Conservation (phyloP, 2,329 filamentous ascomycete genomes). For the Hypoxylon sp. region DNA sequence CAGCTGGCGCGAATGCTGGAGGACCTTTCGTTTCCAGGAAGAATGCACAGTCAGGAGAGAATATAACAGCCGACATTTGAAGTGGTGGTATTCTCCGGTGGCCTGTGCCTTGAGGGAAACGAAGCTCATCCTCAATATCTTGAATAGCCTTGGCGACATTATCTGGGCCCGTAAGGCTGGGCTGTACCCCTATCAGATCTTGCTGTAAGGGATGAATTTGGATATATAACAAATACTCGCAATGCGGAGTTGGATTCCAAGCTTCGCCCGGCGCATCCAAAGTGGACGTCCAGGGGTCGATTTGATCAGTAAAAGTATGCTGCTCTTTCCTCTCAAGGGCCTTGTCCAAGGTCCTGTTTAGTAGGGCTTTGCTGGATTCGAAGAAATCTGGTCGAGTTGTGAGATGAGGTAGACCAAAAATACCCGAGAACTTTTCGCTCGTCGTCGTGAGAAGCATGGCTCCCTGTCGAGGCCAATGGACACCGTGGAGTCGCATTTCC, state of each 20-base stretch:
- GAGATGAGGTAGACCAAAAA: conserved; percentile 91
- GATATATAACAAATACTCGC: conserved; percentile 89
- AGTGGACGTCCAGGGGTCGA: conserved; percentile 83
- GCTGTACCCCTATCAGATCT: conserved; percentile 54
- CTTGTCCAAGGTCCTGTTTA: conserved; percentile 80
- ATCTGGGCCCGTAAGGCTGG: conserved; percentile 54
- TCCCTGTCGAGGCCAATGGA: conserved; percentile 88
- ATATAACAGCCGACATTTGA: conserved; percentile 74
- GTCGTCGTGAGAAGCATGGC: conserved; percentile 87
- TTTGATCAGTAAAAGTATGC: conserved; percentile 68
- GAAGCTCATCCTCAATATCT: conserved; percentile 74
- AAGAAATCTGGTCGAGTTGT: conserved; percentile 72
- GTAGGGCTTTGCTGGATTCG: conserved; percentile 71
- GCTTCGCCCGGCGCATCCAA: conserved; percentile 73
- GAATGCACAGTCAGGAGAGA: conserved; percentile 78
- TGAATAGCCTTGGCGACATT: conserved; percentile 61
- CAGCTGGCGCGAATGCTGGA: conserved; percentile 66
- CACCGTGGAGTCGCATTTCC: conserved; percentile 84
- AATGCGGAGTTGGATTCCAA: conserved; percentile 77
- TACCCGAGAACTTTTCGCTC: conserved; percentile 93
- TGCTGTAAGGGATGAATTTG: conserved; percentile 76
- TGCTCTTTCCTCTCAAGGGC: conserved; percentile 76
- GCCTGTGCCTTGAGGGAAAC: conserved; percentile 72
- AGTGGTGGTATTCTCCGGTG: conserved; percentile 69
- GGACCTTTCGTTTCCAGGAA: conserved; percentile 76